Base-by-base conservation (phyloP, 2,329 filamentous ascomycete genomes). In the Plectosphaerella sp. region DNA sequence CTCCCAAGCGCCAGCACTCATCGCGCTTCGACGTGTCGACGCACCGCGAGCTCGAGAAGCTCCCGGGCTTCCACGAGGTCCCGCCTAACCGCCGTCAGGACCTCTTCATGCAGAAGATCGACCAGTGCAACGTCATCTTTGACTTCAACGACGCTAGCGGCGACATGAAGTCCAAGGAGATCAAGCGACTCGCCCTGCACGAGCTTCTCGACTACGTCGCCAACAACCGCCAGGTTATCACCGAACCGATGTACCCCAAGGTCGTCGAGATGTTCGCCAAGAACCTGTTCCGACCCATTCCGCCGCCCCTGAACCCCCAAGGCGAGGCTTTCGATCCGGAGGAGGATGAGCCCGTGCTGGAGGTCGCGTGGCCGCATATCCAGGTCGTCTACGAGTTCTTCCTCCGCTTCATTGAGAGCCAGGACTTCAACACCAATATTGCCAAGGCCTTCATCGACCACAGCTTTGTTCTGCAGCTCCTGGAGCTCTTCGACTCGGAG, bases 311-410 rank as follows among this genome's bases (percentile, higher is more conserved):
- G 76, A 97, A 97, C 63, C 94, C 94, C 3, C 94, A 97, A 72
- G 94, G 94, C 55, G 94, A 99, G 70, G 94, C 94, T 1, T 99
- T 97, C 65, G 94, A 99, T 66, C 94, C 94, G 1, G 94, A 99
- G 71, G 94, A 99, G 75, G 94, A 99, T 62, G 94, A 99, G 68
- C 94, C 94, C 1, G 94, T 99, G 35, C 79, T 99, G 53, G 94
- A 99, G 75, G 94, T 99, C 36, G 94, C 94, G 5, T 99, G 94
- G 94, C 94, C 94, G 8, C 94, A 99, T 69, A 99, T 99, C 55
- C 94, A 99, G 73, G 94, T 99, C 52, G 94, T 99, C 41, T 99
- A 99, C 72, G 94, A 99, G 72, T 99, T 99, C 78, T 99, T 99
- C 78, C 78, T 99, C 57, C 84, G 94, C 54, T 99, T 99, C 73